Evolutionary conservation across 495 filamentous ascomycete species (phyloP).

Genomic region (Articulospora tetracladia): DNA sequence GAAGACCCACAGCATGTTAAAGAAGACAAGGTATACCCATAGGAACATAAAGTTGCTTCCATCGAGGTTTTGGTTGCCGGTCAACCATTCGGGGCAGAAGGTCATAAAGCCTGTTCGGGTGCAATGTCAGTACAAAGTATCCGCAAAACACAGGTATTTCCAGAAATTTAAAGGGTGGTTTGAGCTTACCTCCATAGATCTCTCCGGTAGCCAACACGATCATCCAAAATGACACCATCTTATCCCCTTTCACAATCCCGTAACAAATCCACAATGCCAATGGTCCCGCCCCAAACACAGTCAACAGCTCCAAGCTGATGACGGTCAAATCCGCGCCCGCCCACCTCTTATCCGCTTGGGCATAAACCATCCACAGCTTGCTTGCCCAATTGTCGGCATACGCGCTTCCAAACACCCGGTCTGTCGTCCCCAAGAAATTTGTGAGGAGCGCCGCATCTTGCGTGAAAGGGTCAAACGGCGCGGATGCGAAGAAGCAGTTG

Average conservation of each 20-base stretch:
- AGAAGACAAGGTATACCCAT: conserved; percentile 87
- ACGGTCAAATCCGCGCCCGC: conserved; percentile 72
- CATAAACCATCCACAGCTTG: conserved; percentile 86
- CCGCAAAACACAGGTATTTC: background rate
- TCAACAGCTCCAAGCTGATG: conserved; percentile 79
- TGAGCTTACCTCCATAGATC: conserved; percentile 71
- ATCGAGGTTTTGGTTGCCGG: conserved; percentile 69
- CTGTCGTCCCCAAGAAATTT: conserved; percentile 35
- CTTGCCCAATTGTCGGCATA: conserved; percentile 47
- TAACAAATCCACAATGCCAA: conserved; percentile 62
- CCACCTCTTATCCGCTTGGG: conserved; percentile 82
- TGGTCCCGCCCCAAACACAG: conserved; percentile 73
- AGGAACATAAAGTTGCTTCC: conserved; percentile 80
- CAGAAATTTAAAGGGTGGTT: background rate
- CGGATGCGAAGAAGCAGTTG: conserved; percentile 81
- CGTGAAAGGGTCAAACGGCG: conserved; percentile 34
- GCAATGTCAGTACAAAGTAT: background rate
- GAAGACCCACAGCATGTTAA: conserved; percentile 87
- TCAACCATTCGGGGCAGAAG: conserved; percentile 91
- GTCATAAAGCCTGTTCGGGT: conserved; percentile 74
- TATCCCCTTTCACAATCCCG: conserved; percentile 53
- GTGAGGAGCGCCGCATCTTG: conserved; percentile 18
- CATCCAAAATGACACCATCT: conserved; percentile 64
- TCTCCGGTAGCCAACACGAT: conserved; percentile 84
- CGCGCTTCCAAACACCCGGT: conserved; percentile 67